A percentile compares a stretch with the other conserved stretches of the same genome.
Evolutionary conservation across 2,329 filamentous ascomycete genomes (phyloP).

Genomic region (Neurospora sp.): DNA sequence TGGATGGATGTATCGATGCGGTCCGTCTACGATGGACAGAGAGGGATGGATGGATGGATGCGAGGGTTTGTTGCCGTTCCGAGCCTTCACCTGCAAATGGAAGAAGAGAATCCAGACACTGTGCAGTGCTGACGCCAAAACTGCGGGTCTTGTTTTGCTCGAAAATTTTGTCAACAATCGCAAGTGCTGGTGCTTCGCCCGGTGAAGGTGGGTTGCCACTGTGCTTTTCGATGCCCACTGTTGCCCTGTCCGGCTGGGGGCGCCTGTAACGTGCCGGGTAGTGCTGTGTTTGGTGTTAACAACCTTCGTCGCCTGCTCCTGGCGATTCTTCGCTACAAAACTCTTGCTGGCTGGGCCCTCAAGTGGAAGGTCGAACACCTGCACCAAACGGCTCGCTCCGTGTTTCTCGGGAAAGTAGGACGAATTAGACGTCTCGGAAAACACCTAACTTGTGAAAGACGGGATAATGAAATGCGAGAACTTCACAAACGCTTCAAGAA

Average conservation of each 20-base stretch:
- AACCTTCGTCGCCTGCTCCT: not conserved
- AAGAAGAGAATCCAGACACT: not conserved
- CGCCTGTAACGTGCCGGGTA: not conserved
- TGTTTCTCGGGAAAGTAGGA: not conserved
- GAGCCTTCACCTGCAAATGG: not conserved
- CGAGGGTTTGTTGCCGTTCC: not conserved
- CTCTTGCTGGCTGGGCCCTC: not conserved
- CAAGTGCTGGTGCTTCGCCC: not conserved
- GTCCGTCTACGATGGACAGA: not conserved
- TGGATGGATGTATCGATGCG: not conserved
- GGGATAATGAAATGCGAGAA: not conserved
- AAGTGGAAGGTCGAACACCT: not conserved
- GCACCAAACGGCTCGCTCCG: not conserved
- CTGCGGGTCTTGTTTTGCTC: not conserved
- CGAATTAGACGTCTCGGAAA: not conserved
- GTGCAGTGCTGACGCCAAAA: not conserved
- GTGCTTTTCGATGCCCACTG: not conserved
- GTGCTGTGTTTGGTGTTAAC: not conserved
- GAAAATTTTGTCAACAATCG: conserved; percentile 1
- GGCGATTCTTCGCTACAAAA: not conserved
- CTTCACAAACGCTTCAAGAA: not conserved
- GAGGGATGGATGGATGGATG: not conserved
- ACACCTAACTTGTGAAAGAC: not conserved
- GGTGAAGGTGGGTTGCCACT: not conserved
- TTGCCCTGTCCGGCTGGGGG: not conserved